Percentiles rank a stretch among this genome's conserved stretches.
Evolutionary conservation across 1,284 basidiomycete genomes (phyloP).

Genomic region (Microbotryomycetes sp.): DNA sequence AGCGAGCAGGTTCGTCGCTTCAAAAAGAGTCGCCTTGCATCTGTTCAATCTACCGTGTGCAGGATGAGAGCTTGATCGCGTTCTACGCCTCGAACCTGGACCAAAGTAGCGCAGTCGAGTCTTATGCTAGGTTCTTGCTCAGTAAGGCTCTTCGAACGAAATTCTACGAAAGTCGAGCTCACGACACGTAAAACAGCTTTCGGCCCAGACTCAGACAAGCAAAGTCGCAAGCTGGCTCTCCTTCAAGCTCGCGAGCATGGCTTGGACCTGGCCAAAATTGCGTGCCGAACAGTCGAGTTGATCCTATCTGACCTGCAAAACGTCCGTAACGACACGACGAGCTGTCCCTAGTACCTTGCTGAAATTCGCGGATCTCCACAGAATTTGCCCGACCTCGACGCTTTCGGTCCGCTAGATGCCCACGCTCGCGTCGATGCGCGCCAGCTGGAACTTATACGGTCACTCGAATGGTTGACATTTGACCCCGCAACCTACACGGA

Average conservation of each 20-base stretch:
- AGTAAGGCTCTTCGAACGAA: conserved; percentile 36
- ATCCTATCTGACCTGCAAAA: conserved; percentile 65
- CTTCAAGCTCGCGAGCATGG: conserved; percentile 72
- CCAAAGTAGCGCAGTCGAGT: conserved; percentile 76
- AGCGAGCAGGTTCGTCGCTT: conserved; percentile 47
- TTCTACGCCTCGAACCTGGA: conserved; percentile 88
- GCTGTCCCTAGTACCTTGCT: conserved; percentile 18
- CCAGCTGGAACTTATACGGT: conserved; percentile 67
- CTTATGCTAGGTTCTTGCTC: conserved; percentile 85
- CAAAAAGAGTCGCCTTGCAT: not conserved
- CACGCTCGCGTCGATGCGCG: conserved; percentile 43
- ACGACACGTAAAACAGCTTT: conserved; percentile 48
- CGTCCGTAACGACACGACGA: conserved; percentile 43
- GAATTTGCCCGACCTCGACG: conserved; percentile 44
- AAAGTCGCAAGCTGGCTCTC: conserved; percentile 65
- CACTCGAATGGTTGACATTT: conserved; percentile 90
- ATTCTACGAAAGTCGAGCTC: not conserved
- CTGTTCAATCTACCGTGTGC: not conserved
- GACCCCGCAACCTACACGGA: conserved; percentile 51
- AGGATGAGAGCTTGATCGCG: conserved; percentile 71
- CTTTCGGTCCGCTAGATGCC: conserved; percentile 30
- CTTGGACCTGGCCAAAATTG: conserved; percentile 73
- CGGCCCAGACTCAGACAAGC: conserved; percentile 58
- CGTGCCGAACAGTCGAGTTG: conserved; percentile 69
- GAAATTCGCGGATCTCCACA: conserved; percentile 26